Evolutionary conservation across 1,139 yeast species (phyloP), one percentile per base, ranked within the genome.

Genomic region (Yamadazyma siamensis): DNA sequence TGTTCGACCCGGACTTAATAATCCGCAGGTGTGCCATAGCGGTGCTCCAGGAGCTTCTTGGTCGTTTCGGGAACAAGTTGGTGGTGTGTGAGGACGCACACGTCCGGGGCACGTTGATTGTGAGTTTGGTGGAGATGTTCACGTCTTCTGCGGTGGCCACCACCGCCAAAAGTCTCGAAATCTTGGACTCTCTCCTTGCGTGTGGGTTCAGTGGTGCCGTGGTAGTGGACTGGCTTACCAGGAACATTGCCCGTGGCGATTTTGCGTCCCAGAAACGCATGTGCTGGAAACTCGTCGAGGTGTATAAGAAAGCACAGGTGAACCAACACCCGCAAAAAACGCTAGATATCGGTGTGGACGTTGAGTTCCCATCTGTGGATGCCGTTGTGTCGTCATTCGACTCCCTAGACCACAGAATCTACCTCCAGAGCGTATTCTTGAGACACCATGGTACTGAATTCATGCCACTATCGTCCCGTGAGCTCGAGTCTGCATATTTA

Each of bases 21-120:
- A 74, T 88, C 10, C 65, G 96, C 35, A 65, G 94, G 35, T 91
- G 96, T 19, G 82, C 89, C 0, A 66, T 87, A 9, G 95, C 96
- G 0, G 94, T 94, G 0, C 49, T 87, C 4, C 96, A 89, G 50
- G 97, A 89, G 47, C 69, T 84, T 7, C 54, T 86, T 3, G 97
- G 97, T 0, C 61, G 96, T 25, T 80, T 78, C 49, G 85, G 85
- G 0, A 21, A 47, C 14, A 27, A 43, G 20, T 28, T 37, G 1
- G 33, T 53, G 3, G 39, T 40, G 13, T 38, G 44, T 10, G 35
- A 39, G 5, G 46, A 46, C 15, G 28, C 22, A 6, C 44, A 43
- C 1, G 36, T 39, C 5, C 46, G 54, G n/a, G 71, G 73, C 3
- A 42, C 44, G 15, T 57, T 58, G 28, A 59, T 64, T n/a, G 54